A percentile compares a stretch with the other conserved stretches of the same genome.
phyloP scores from a whole-genome alignment of 208 protist genomes.

The Acanthamoeba lenticulata region DNA sequence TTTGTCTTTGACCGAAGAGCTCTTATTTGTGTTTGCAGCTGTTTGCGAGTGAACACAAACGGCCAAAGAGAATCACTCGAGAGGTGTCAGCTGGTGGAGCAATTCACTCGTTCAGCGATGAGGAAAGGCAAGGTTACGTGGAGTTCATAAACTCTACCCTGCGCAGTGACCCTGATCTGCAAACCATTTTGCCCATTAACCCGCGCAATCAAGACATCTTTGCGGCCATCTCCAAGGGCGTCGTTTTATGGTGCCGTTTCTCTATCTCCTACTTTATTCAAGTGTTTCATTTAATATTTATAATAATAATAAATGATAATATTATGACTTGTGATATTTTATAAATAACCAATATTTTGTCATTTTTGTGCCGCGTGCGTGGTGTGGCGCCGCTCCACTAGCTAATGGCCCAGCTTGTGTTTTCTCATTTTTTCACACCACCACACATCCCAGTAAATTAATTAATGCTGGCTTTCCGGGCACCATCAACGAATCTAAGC shows the following conservation, averaged over 20 bases:
- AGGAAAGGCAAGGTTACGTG: constrained; percentile 83
- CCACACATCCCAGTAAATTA: constrained; percentile 84
- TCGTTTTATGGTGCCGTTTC: constrained; percentile 75
- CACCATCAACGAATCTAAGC: constrained; percentile 89
- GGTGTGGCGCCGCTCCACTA: constrained; percentile 4
- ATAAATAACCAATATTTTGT: no score
- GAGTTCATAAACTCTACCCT: constrained; percentile 87
- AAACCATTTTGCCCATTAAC: constrained; percentile 61
- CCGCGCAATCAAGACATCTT: constrained; percentile 78
- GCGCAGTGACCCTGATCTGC: constrained; percentile 79
- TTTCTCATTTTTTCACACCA: background rate
- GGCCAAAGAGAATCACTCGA: constrained; percentile 10
- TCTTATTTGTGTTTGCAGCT: background rate
- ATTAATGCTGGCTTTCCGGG: constrained; percentile 88
- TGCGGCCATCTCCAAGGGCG: constrained; percentile 75
- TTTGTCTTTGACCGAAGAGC: background rate
- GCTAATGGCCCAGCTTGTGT: no score
- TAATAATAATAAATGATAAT: no score
- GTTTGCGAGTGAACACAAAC: background rate
- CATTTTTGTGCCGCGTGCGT: background rate
- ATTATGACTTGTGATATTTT: no score
- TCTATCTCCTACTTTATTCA: background rate
- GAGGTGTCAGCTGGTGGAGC: constrained; percentile 32
- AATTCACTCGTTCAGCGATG: constrained; percentile 74
- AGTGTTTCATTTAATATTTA: constrained; percentile 73